phyloP scores from a whole-genome alignment of 345 rosid genomes.

The Ailanthus altissimus region DNA sequence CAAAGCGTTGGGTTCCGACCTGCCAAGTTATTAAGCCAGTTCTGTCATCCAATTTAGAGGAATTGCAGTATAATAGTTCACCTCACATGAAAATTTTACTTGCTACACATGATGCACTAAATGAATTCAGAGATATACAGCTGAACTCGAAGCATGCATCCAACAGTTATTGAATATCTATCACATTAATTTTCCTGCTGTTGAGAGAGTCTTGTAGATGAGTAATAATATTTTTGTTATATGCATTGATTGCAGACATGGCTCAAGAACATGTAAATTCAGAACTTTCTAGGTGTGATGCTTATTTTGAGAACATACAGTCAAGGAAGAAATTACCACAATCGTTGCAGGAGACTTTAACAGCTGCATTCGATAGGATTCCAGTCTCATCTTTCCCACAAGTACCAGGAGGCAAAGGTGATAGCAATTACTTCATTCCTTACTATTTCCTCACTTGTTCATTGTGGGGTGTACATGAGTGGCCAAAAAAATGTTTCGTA shows the following conservation, averaged over 20 bases:
- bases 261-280: slow-evolving; percentile 33
- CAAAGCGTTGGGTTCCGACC: neutral
- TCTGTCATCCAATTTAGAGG: neutral
- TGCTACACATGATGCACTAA: neutral
- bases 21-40: neutral
- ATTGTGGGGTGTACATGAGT: neutral
- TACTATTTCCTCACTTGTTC: neutral
- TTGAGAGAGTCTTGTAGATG: neutral
- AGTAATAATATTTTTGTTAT: neutral
- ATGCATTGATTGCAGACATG: slow-evolving; percentile 35
- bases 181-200: neutral
- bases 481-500: neutral
- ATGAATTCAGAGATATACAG: neutral
- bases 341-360: slow-evolving; percentile 67
- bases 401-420: slow-evolving; percentile 82
- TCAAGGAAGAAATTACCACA: slow-evolving; percentile 70
- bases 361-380: slow-evolving; percentile 67
- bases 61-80: neutral
- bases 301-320: slow-evolving; percentile 70
- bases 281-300: slow-evolving; percentile 52
- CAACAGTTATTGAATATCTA: neutral
- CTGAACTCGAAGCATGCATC: no score
- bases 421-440: neutral
- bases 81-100: no score
- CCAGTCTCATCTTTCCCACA: slow-evolving; percentile 82